A percentile compares a stretch with the other conserved stretches of the same genome.
phyloP scores from a whole-genome alignment of 768 basidiomycete species.

The Xerocomus spinulosus region DNA sequence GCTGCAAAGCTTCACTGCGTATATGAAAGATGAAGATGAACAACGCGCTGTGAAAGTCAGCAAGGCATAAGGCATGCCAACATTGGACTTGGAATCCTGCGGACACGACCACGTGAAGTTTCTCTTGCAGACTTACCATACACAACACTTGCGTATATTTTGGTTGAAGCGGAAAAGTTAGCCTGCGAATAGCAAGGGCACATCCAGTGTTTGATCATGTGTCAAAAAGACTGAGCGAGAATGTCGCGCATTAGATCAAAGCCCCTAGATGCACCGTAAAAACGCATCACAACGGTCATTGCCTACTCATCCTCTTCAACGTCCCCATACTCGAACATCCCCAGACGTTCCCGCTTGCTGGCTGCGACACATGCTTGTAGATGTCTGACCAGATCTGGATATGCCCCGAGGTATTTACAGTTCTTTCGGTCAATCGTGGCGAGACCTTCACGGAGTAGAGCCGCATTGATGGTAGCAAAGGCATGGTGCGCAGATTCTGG shows the following conservation, averaged over 20 bases:
- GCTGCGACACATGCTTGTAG: constrained; percentile 54
- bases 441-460: constrained; percentile 83
- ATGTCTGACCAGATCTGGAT: constrained; percentile 63
- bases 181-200: background rate
- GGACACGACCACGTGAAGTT: too few relatives aligned
- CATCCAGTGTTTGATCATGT: background rate
- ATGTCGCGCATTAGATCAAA: constrained; percentile 12
- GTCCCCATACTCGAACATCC: constrained; percentile 92
- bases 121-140: background rate
- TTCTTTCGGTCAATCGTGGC: constrained; percentile 75
- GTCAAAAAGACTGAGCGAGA: background rate
- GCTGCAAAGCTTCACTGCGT: background rate
- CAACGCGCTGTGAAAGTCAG: background rate
- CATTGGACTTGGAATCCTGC: background rate
- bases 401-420: constrained; percentile 66
- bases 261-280: constrained; percentile 12
- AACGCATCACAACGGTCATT: constrained; percentile 10
- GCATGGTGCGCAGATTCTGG: constrained; percentile 64
- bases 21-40: background rate
- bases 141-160: background rate
- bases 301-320: constrained; percentile 72
- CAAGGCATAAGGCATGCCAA: background rate
- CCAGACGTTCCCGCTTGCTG: constrained; percentile 71
- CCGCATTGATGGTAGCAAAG: constrained; percentile 78
- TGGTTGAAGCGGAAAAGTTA: background rate